Percentiles rank a stretch among this genome's conserved stretches.
These are phyloP conservation scores for Aspergillus quadrilineatus DNA, from an alignment of 2,329 filamentous ascomycete species.

Conservation along the genomic window DNA sequence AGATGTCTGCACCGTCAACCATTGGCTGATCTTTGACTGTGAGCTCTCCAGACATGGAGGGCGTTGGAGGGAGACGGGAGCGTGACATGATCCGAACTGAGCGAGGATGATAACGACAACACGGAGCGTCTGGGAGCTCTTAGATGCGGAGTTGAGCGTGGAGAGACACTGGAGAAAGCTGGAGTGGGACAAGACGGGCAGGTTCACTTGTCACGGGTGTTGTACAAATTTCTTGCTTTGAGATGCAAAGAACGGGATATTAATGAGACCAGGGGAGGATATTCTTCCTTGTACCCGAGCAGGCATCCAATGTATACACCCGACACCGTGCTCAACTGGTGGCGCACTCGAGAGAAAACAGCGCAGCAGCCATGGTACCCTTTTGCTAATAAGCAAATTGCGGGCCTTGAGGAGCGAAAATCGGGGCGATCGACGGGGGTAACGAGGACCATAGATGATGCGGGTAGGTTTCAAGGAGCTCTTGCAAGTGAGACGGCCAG, in stretches of 20 bases:
- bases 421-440: slow-evolving; percentile 13
- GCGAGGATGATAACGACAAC: not conserved
- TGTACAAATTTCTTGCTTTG: slow-evolving; percentile 9
- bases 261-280: not conserved
- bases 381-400: slow-evolving; percentile 7
- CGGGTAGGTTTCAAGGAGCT: slow-evolving; percentile 17
- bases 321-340: slow-evolving; percentile 14
- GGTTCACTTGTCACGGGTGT: slow-evolving; percentile 2
- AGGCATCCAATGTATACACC: slow-evolving; percentile 10
- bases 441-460: not conserved
- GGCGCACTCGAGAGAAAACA: slow-evolving; percentile 14
- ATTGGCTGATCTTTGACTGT: slow-evolving; percentile 36
- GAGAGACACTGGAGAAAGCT: not conserved
- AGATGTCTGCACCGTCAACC: slow-evolving; percentile 32
- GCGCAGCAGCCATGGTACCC: slow-evolving; percentile 11
- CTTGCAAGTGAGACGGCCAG: slow-evolving; percentile 7
- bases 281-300: not conserved
- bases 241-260: not conserved
- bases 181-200: slow-evolving; percentile 8
- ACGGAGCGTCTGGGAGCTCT: not conserved
- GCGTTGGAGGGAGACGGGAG: slow-evolving; percentile 37
- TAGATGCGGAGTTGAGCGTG: slow-evolving; percentile 1
- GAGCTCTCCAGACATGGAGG: slow-evolving; percentile 41
- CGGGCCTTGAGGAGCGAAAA: slow-evolving; percentile 3
- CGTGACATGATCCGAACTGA: slow-evolving; percentile 30